Conservation (phyloP, 2,329 filamentous ascomycete genomes). For the Herpotrichia juniperi region DNA sequence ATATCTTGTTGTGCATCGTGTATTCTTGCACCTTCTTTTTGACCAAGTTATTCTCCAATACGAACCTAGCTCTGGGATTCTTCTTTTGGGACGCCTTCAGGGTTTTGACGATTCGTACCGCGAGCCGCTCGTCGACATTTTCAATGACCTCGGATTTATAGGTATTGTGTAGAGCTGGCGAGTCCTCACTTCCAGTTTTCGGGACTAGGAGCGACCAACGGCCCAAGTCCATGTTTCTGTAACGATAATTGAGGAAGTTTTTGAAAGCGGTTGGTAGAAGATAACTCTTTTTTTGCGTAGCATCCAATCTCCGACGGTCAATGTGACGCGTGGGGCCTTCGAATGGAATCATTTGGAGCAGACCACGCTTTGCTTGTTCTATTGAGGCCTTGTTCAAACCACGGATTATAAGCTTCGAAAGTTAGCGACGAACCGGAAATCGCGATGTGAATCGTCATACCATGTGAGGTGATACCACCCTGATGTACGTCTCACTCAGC, state of each 20-base stretch:
- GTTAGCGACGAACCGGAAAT: constrained; percentile 11
- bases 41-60: too few species aligned
- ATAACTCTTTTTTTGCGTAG: constrained; percentile 16
- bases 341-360: constrained; percentile 35
- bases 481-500: constrained; percentile 32
- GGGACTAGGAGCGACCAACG: constrained; percentile 30
- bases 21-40: too few species aligned
- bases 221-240: constrained; percentile 26
- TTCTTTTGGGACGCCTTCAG: background rate
- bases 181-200: background rate
- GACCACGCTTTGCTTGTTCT: constrained; percentile 34
- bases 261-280: constrained; percentile 25
- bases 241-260: constrained; percentile 26
- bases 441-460: constrained; percentile 17
- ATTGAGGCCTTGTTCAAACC: constrained; percentile 27
- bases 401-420: constrained; percentile 31
- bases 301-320: constrained; percentile 24
- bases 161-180: background rate
- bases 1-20: too few species aligned
- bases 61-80: too few species aligned
- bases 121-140: background rate
- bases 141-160: background rate
- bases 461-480: constrained; percentile 14
- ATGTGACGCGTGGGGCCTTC: constrained; percentile 18
- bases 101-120: background rate